Base-by-base conservation (phyloP, 1,284 basidiomycete species). In the Bjerkandera adusta region DNA sequence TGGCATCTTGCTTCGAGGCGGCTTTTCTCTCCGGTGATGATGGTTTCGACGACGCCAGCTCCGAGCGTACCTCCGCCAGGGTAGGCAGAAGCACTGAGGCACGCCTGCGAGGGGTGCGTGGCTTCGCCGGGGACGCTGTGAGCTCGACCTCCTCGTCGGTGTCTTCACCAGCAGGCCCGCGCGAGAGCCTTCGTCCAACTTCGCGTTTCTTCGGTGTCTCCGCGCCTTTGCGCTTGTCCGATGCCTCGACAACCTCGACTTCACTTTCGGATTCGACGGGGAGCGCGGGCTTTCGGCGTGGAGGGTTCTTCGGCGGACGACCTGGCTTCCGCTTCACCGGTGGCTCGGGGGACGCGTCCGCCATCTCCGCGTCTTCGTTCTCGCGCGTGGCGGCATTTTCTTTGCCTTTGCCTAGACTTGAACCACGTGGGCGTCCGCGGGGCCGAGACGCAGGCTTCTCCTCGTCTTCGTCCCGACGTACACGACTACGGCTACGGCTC, bases 1-100 rank as follows among this genome's bases (percentile, higher is more conserved):
- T 5, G 10, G 22, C 10, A 3, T 43, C n/a, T 18, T 33, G 22
- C 37, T 15, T 18, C 32, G 18, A 18, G 5, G 11, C 18, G 5
- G 44, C 16, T 4, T 38, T 30, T 10, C 20, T 20, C 18, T 29
- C 8, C 21, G 24, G 44, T 8, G 15, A 16, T 15, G 44, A 48
- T 7, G 40, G n/a, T n/a, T n/a, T n/a, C n/a, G n/a, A n/a, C n/a
- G n/a, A n/a, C n/a, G n/a, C n/a, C n/a, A n/a, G n/a, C n/a, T n/a
- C 13, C 8, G 38, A 42, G 13, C 40, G 21, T 5, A 48, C 52
- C 12, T 54, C 48, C 27, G 46, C 48, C 24, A 60, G 48, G 3
- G 53, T 57, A 18, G 54, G 57, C 25, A 57, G 47, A 10, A 57
- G 27, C 6, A 58, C 54, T 2, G 58, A 56, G 11, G 55, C 51